Percentiles rank a stretch among this genome's conserved stretches.
phyloP scores from a whole-genome alignment of 495 filamentous ascomycete genomes.

The Letharia lupina region DNA sequence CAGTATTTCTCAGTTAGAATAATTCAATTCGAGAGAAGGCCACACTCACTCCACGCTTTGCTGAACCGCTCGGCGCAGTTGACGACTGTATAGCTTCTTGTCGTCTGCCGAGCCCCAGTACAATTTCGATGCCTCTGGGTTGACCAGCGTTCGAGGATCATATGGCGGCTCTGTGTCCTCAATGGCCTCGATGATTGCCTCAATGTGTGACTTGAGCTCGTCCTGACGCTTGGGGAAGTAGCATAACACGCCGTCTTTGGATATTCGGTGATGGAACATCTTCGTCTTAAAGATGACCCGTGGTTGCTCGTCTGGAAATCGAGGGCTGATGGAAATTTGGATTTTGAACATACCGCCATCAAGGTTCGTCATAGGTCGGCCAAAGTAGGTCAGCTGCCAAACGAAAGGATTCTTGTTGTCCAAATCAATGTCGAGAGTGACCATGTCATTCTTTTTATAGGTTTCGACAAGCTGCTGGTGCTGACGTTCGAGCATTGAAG shows the following conservation, averaged over 20 bases:
- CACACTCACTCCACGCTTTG: constrained; percentile 43
- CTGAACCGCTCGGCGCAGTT: constrained; percentile 56
- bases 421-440: constrained; percentile 65
- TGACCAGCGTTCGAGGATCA: constrained; percentile 82
- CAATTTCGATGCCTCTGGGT: constrained; percentile 75
- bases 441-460: constrained; percentile 57
- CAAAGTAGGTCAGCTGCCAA: constrained; percentile 70
- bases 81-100: constrained; percentile 74
- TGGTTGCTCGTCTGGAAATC: constrained; percentile 87
- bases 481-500: constrained; percentile 73
- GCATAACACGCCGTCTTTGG: constrained; percentile 67
- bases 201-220: constrained; percentile 76
- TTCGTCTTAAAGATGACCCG: constrained; percentile 70
- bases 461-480: constrained; percentile 73
- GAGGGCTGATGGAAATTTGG: constrained; percentile 71
- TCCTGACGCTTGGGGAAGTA: constrained; percentile 69
- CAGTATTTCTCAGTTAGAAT: not conserved
- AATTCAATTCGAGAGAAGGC: not conserved
- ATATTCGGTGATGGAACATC: constrained; percentile 84
- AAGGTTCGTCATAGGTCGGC: constrained; percentile 83
- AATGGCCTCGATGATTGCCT: constrained; percentile 71
- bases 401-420: constrained; percentile 50
- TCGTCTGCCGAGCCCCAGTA: constrained; percentile 79
- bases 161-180: constrained; percentile 84
- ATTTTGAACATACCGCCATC: constrained; percentile 88